Evolutionary conservation across 2,329 filamentous ascomycete genomes (phyloP).

Genomic region (Microdochium trichocladiopsis): DNA sequence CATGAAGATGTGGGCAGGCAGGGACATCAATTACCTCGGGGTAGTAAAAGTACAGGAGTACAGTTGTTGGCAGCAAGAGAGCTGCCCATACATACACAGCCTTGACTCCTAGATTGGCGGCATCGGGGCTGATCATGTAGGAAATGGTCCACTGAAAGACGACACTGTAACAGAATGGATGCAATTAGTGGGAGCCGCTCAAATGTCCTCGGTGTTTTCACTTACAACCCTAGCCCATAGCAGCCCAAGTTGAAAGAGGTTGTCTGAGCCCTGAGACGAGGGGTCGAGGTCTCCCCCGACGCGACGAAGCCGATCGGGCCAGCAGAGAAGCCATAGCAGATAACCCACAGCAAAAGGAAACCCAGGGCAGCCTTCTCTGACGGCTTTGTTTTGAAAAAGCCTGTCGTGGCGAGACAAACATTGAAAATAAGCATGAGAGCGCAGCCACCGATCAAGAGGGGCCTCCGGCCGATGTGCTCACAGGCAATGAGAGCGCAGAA

Average conservation of each 20-base stretch:
- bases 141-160: conserved; percentile 1
- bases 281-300: neutral
- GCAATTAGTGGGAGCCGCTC: too few relatives aligned
- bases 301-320: neutral
- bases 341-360: neutral
- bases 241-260: neutral
- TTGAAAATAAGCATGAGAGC: neutral
- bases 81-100: conserved; percentile 11
- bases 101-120: conserved; percentile 9
- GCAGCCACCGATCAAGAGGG: neutral
- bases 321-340: neutral
- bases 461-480: neutral
- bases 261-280: neutral
- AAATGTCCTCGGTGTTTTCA: neutral
- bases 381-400: neutral
- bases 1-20: neutral
- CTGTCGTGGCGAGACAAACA: neutral
- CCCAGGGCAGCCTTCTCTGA: neutral
- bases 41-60: neutral
- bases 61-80: neutral
- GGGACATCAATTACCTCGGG: neutral
- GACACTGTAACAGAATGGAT: neutral
- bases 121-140: neutral
- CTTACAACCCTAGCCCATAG: neutral
- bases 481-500: neutral